phyloP scores from a whole-genome alignment of 768 basidiomycete species.

The Hericium alpestre region DNA sequence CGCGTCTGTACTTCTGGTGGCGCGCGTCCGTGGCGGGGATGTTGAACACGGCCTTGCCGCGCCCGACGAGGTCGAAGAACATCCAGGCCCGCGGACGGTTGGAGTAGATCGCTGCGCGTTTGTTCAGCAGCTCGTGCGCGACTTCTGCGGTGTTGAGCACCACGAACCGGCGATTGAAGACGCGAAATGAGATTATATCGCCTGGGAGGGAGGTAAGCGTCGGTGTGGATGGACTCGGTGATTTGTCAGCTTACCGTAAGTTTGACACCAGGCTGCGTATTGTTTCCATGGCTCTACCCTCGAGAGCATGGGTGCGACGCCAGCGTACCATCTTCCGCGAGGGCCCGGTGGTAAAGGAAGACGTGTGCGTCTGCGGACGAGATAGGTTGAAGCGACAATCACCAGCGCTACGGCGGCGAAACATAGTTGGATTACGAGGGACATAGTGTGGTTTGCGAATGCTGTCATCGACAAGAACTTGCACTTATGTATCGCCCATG shows the following conservation, averaged over 20 bases:
- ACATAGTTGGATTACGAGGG: too few relatives aligned
- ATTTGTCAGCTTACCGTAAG: not conserved
- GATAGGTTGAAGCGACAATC: not conserved
- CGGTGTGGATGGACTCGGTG: not conserved
- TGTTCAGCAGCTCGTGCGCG: not conserved
- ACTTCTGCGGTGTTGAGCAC: not conserved
- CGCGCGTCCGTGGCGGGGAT: conserved; percentile 29
- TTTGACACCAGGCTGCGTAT: not conserved
- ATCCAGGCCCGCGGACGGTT: conserved; percentile 11
- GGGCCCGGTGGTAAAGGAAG: not conserved
- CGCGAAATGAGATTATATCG: not conserved
- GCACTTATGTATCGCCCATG: too few relatives aligned
- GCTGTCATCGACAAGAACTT: too few relatives aligned
- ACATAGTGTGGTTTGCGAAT: too few relatives aligned
- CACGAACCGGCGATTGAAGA: not conserved
- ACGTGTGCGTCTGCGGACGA: not conserved
- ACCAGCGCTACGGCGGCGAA: not conserved
- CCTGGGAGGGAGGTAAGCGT: not conserved
- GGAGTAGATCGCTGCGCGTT: not conserved
- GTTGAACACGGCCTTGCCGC: conserved; percentile 32
- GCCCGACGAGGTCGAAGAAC: conserved; percentile 32
- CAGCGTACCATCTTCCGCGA: not conserved
- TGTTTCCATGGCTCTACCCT: not conserved
- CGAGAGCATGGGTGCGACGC: not conserved
- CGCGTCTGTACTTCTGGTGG: conserved; percentile 30